Base-by-base conservation (phyloP, 345 rosid species). In the Arabidopsis arenosa region DNA sequence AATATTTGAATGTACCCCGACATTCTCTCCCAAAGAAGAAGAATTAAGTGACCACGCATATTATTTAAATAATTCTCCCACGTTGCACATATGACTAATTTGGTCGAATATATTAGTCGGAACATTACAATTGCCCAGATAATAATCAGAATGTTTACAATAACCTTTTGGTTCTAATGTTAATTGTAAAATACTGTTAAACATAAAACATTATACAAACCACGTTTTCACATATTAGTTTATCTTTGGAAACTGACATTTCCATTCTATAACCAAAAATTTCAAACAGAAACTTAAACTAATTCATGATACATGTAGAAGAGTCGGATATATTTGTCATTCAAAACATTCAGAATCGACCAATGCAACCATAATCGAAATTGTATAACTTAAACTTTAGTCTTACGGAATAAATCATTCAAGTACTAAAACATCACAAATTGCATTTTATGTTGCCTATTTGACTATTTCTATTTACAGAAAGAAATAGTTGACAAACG, bases 51-150 rank as follows among this genome's bases (percentile, higher is more conserved):
- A 59, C 59, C 13, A 60, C 49, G 35, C 39, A 48, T 55, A 8
- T 37, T 33, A 59, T 23, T 58, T 17, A 33, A 70, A 33, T 36
- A 18, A 47, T 49, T 61, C 23, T 21, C 43, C 43, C 69, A 47
- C 39, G 48, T 18, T 71, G 36, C 23, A 45, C n/a, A 43, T 26
- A 36, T 48, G 26, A 45, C 30, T 13, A 33, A 18, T 45, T 57
- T 70, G 33, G 66, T 33, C 74, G 23, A 59, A 36, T 48, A 32
- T 15, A n/a, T 37, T 15, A 23, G 32, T 26, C 6, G 41, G 9
- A 11, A 32, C 15, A 40, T 26, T 61, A 40, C 12, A 28, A n/a
- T 55, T 41, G 6, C 2, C 10, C 28, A 11, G 11, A 44, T 11
- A 5, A 45, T 35, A 5, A 45, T 35, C 48, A 59, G 2, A 45